phyloP scores from a whole-genome alignment of 2,329 filamentous ascomycete species.

The Cladophialophora chaetospira region DNA sequence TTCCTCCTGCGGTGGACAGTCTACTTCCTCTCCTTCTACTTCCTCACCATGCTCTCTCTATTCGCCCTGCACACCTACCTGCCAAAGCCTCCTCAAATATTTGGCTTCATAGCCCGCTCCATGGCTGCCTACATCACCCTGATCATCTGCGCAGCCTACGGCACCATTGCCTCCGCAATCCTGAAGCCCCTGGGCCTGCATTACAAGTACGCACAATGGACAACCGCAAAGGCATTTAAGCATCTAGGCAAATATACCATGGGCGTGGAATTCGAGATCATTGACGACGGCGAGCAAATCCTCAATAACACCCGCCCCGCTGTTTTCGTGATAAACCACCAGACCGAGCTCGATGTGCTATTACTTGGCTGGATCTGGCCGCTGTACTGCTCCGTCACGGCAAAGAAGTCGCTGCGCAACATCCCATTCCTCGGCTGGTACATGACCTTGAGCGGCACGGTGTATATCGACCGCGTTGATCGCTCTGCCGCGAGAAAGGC shows the following conservation, averaged over 20 bases:
- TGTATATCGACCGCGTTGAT: constrained; percentile 94
- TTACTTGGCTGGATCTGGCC: constrained; percentile 90
- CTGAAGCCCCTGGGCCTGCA: constrained; percentile 69
- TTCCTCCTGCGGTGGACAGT: constrained; percentile 38
- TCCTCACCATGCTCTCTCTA: constrained; percentile 61
- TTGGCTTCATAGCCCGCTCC: constrained; percentile 50
- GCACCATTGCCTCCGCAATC: constrained; percentile 70
- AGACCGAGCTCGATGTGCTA: constrained; percentile 91
- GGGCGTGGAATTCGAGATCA: constrained; percentile 71
- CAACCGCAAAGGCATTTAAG: constrained; percentile 76
- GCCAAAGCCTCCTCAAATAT: constrained; percentile 37
- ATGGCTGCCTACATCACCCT: constrained; percentile 50
- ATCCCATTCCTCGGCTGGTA: constrained; percentile 92
- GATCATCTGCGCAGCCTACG: constrained; percentile 64
- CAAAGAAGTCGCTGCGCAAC: constrained; percentile 79
- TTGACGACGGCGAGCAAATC: constrained; percentile 65
- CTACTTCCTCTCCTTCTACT: constrained; percentile 61
- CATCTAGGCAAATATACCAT: constrained; percentile 73
- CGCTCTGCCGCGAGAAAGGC: constrained; percentile 77
- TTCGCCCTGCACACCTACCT: constrained; percentile 47
- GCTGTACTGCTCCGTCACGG: constrained; percentile 86
- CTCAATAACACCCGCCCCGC: constrained; percentile 72
- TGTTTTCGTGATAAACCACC: constrained; percentile 92
- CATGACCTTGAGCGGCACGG: constrained; percentile 80
- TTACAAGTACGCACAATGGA: constrained; percentile 81